A percentile compares a stretch with the other conserved stretches of the same genome.
Conservation (phyloP, 371 early-diverging fungal genomes). For the Mucor plumbeus region DNA sequence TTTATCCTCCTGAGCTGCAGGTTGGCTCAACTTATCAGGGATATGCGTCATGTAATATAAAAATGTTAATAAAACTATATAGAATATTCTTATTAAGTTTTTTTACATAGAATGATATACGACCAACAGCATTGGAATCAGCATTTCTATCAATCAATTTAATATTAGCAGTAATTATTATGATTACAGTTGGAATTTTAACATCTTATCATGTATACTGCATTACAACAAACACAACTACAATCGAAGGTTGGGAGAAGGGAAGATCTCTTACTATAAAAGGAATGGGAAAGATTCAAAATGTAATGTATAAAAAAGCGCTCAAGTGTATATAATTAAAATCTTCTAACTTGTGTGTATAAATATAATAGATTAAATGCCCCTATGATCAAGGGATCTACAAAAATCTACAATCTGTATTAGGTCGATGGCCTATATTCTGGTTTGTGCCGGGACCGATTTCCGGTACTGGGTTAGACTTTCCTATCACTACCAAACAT, state of each 20-base stretch:
- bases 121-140: slow-evolving; percentile 64
- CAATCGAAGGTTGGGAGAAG: slow-evolving; percentile 91
- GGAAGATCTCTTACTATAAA: slow-evolving; percentile 82
- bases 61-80: slow-evolving; percentile 4
- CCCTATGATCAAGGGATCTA: slow-evolving; percentile 93
- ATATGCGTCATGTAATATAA: slow-evolving; percentile 33
- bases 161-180: slow-evolving; percentile 66
- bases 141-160: slow-evolving; percentile 72
- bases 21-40: slow-evolving; percentile 38
- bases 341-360: neutral
- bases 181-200: slow-evolving; percentile 82
- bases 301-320: slow-evolving; percentile 35
- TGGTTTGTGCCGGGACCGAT: slow-evolving; percentile 77
- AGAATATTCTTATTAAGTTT: neutral
- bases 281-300: slow-evolving; percentile 62
- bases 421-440: slow-evolving; percentile 70
- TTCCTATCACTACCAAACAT: slow-evolving; percentile 60
- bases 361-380: slow-evolving; percentile 61
- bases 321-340: neutral
- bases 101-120: slow-evolving; percentile 33
- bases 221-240: slow-evolving; percentile 88
- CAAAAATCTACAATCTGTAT: slow-evolving; percentile 77
- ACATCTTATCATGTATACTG: slow-evolving; percentile 85
- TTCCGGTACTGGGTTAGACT: slow-evolving; percentile 75
- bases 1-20: slow-evolving; percentile 46